These are phyloP conservation scores for Testicularia cyperi DNA, from an alignment of 1,284 basidiomycete genomes.

Conservation along the genomic window DNA sequence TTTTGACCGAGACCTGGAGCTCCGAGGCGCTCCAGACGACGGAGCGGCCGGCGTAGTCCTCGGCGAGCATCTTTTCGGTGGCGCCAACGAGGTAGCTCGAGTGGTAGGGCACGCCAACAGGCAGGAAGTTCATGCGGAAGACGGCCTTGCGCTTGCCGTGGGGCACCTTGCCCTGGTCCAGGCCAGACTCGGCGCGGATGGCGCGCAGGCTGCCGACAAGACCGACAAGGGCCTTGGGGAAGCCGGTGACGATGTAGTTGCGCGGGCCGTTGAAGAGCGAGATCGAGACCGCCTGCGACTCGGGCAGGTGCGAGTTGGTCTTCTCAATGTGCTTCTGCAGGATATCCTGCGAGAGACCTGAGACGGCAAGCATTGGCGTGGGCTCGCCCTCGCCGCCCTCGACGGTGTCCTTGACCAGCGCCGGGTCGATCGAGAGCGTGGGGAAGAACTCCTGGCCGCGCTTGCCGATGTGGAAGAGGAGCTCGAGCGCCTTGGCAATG, in stretches of 20 bases:
- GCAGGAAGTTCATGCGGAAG: conserved; percentile 89
- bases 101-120: conserved; percentile 93
- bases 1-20: conserved; percentile 80
- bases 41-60: conserved; percentile 67
- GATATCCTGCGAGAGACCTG: conserved; percentile 71
- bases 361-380: conserved; percentile 88
- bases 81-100: conserved; percentile 79
- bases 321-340: conserved; percentile 80
- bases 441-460: conserved; percentile 94
- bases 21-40: conserved; percentile 73
- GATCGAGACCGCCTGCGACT: conserved; percentile 75
- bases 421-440: conserved; percentile 83
- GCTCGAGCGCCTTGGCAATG: conserved; percentile 78
- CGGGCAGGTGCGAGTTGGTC: conserved; percentile 82
- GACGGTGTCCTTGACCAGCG: conserved; percentile 80
- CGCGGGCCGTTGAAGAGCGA: conserved; percentile 89
- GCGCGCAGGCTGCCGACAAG: conserved; percentile 87
- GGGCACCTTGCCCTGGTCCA: conserved; percentile 89
- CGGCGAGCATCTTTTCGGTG: conserved; percentile 71
- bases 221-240: conserved; percentile 86
- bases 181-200: conserved; percentile 78
- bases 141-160: conserved; percentile 93
- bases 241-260: conserved; percentile 90
- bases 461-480: conserved; percentile 90
- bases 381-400: conserved; percentile 91